These are phyloP conservation scores for Streptanthus diversifolius DNA, from an alignment of 345 rosid species.

Conservation along the genomic window DNA sequence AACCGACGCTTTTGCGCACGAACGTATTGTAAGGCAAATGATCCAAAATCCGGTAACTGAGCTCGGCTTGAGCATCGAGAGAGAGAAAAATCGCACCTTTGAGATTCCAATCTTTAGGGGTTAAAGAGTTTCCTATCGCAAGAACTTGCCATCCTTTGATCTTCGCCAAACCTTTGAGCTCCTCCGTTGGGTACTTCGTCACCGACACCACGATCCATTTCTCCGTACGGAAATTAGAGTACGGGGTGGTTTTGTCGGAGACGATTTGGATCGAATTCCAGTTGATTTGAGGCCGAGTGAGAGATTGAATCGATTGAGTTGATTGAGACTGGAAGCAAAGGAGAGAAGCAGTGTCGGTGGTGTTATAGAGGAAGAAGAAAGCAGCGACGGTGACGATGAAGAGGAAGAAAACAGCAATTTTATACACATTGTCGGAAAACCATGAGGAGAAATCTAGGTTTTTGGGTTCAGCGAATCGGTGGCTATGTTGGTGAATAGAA, in stretches of 20 bases:
- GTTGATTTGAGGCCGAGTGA: constrained; percentile 56
- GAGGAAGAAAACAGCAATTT: constrained; percentile 42
- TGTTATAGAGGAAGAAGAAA: constrained; percentile 63
- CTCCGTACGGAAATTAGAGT: constrained; percentile 67
- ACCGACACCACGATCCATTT: constrained; percentile 86
- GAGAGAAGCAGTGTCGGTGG: constrained; percentile 60
- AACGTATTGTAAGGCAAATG: constrained; percentile 72
- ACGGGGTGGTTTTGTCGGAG: constrained; percentile 57
- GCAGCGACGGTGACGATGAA: constrained; percentile 55
- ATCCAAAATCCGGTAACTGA: constrained; percentile 61
- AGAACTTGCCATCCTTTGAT: constrained; percentile 89
- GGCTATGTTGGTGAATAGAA: constrained; percentile 26
- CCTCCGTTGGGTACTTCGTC: constrained; percentile 62
- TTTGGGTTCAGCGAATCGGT: constrained; percentile 52
- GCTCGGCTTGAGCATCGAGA: constrained; percentile 66
- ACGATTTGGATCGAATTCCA: constrained; percentile 63
- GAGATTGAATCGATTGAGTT: constrained; percentile 46
- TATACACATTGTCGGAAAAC: constrained; percentile 62
- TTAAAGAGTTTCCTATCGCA: constrained; percentile 76
- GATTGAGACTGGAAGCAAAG: constrained; percentile 58
- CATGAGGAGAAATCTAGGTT: constrained; percentile 76
- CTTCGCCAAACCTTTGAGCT: constrained; percentile 51
- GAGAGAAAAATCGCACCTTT: constrained; percentile 88
- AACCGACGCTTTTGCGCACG: constrained; percentile 81
- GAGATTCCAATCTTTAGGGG: constrained; percentile 79